These are phyloP conservation scores for Galerina sulciceps DNA, from an alignment of 768 basidiomycete genomes.

Conservation along the genomic window DNA sequence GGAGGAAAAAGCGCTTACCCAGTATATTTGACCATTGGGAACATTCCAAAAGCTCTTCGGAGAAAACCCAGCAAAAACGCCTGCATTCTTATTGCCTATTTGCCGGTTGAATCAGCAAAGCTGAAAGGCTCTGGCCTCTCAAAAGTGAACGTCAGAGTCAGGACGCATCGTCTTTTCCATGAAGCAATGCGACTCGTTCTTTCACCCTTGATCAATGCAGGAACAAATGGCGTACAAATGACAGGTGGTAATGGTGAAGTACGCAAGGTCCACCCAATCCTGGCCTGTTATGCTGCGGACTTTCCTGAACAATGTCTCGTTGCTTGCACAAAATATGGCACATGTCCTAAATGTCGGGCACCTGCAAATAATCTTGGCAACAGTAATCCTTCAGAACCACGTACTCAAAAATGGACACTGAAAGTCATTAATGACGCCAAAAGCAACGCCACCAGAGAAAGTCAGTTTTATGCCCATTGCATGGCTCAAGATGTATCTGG, in stretches of 20 bases:
- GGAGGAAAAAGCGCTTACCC: conserved; percentile 45
- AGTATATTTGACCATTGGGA: conserved; percentile 48
- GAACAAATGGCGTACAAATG: conserved; percentile 35
- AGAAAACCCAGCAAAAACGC: conserved; percentile 35
- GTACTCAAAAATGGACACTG: background rate
- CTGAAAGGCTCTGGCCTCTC: conserved; percentile 9
- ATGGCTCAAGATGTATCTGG: conserved; percentile 12
- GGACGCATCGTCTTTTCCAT: conserved; percentile 38
- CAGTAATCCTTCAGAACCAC: background rate
- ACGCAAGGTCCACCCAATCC: conserved; percentile 20
- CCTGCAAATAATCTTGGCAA: conserved; percentile 7
- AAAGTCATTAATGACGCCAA: conserved; percentile 4
- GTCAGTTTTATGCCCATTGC: conserved; percentile 3
- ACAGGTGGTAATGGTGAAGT: conserved; percentile 31
- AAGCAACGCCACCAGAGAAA: background rate
- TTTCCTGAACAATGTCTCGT: conserved; percentile 46
- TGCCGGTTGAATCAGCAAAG: conserved; percentile 34
- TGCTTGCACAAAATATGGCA: conserved; percentile 22
- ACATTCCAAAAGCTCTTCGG: conserved; percentile 35
- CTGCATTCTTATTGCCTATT: conserved; percentile 39
- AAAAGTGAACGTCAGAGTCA: conserved; percentile 3
- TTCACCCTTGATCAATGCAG: conserved; percentile 21
- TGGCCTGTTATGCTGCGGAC: conserved; percentile 27
- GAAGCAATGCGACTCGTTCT: conserved; percentile 35
- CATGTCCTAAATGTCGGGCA: conserved; percentile 20